Conservation (phyloP, 2,329 filamentous ascomycete genomes). For the Aspergillus tanneri region DNA sequence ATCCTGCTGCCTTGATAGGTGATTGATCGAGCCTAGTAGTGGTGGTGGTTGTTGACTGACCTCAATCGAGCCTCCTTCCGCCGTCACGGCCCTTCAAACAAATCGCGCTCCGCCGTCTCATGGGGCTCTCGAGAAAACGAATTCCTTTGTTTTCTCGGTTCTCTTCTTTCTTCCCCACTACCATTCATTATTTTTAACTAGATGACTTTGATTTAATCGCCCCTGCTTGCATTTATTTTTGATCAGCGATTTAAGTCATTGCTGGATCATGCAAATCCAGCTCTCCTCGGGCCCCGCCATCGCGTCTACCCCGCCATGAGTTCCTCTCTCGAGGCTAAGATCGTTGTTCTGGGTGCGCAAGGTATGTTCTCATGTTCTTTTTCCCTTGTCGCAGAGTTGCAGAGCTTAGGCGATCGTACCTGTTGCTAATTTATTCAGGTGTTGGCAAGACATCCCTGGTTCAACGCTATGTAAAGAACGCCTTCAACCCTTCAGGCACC, state of each 20-base stretch:
- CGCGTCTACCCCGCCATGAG: conserved; percentile 42
- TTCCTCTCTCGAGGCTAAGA: conserved; percentile 53
- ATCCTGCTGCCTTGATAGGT: too few species aligned
- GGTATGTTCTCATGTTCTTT: conserved; percentile 32
- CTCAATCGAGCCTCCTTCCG: too few species aligned
- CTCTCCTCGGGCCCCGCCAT: conserved; percentile 24
- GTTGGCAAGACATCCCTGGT: conserved; percentile 55
- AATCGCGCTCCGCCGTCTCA: too few species aligned
- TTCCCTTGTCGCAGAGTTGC: background rate
- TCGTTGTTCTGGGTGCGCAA: conserved; percentile 53
- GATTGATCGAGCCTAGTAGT: too few species aligned
- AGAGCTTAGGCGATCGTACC: background rate
- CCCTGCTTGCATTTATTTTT: background rate
- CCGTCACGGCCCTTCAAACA: too few species aligned
- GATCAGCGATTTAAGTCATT: background rate
- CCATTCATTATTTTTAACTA: too few species aligned
- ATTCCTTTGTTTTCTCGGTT: background rate
- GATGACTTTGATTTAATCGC: too few species aligned
- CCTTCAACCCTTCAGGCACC: conserved; percentile 43
- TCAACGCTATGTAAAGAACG: conserved; percentile 50
- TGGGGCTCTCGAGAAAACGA: too few species aligned
- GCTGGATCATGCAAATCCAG: conserved; percentile 34
- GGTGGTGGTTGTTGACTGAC: too few species aligned
- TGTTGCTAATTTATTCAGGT: conserved; percentile 30
- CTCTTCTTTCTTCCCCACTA: conserved; percentile 2